Base-by-base conservation (phyloP, 768 basidiomycete genomes). In the Russula ochroleuca region DNA sequence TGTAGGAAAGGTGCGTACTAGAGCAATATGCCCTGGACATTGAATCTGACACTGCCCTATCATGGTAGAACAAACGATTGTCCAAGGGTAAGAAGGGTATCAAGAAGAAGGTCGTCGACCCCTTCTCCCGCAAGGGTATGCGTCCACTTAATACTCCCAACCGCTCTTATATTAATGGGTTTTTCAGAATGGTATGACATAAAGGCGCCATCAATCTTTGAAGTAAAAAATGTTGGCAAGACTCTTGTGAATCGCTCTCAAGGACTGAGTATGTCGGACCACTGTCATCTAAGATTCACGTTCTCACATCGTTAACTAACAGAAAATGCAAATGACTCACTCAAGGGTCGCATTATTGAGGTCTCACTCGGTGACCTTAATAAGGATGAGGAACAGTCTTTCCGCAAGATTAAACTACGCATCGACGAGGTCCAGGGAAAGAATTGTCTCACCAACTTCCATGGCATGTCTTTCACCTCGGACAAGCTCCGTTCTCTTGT, bases 71-170 rank as follows among this genome's bases (percentile, higher is more conserved):
- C 82, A 99, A 99, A 81, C 88, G 94, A 75, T 85, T 95, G 71
- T 94, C 94, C 55, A 97, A 97, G 82, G 94, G 94, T 73, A 95
- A 95, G 85, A 95, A 95, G 83, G 94, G 93, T 76, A 88, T 98
- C 83, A 99, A 99, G 94, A 99, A 98, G 83, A 97, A 98, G 88
- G 94, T 97, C 76, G 94, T 99, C 68, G 97, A 99, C 85, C 94
- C 97, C 68, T 97, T 99, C 90, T 88, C 96, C 69, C 88, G 97
- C 83, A 99, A 99, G 81, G 96, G 96, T 95, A 71, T 65, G 79
- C 67, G 8, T 28, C 40, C n/a, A 9, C 31, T 50, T 25, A 7
- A 41, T 23, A 64, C 41, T 19, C 40, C 28, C 11, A 6, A 17
- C 28, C 2, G 11, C 37, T n/a, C 19, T 19, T 25, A 28, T 35